Evolutionary conservation across 352 stramenopile species (phyloP).

Genomic region (Globisporangium nodosum): DNA sequence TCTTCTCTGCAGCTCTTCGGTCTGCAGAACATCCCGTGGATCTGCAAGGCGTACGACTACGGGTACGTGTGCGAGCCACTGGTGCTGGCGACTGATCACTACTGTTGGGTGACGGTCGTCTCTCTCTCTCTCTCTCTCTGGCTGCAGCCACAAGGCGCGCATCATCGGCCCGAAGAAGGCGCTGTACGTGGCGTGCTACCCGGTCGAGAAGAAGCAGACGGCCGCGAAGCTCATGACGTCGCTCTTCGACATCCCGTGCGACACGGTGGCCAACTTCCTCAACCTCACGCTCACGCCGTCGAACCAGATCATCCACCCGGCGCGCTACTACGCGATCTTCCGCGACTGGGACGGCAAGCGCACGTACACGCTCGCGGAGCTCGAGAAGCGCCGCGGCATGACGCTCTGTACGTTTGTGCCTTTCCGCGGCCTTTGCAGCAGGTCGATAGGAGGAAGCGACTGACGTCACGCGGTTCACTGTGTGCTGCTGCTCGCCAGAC

Average conservation of each 20-base stretch:
- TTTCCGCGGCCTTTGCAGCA: neutral
- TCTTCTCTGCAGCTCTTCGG: constrained; percentile 72
- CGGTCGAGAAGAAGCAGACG: constrained; percentile 77
- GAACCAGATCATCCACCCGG: constrained; percentile 93
- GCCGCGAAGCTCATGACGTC: constrained; percentile 76
- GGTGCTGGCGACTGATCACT: neutral
- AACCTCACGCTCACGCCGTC: constrained; percentile 91
- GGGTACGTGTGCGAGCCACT: constrained; percentile 25
- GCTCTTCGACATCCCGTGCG: constrained; percentile 90
- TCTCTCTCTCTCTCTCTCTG: too few relatives aligned
- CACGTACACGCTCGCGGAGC: constrained; percentile 79
- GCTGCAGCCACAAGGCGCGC: constrained; percentile 69
- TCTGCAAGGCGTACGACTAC: constrained; percentile 90
- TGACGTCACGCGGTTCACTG: too few relatives aligned
- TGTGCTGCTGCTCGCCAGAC: constrained; percentile 27
- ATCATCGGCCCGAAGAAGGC: constrained; percentile 91
- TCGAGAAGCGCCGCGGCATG: constrained; percentile 82
- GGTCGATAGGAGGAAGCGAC: too few relatives aligned
- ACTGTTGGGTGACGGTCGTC: neutral
- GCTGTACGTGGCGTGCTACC: constrained; percentile 88
- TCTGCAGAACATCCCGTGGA: constrained; percentile 93
- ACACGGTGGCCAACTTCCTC: constrained; percentile 90
- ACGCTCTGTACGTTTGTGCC: constrained; percentile 66
- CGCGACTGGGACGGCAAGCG: constrained; percentile 89
- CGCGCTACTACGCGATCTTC: constrained; percentile 91